Base-by-base conservation (phyloP, 2,329 filamentous ascomycete species). In the Phyllosticta citribraziliensis region DNA sequence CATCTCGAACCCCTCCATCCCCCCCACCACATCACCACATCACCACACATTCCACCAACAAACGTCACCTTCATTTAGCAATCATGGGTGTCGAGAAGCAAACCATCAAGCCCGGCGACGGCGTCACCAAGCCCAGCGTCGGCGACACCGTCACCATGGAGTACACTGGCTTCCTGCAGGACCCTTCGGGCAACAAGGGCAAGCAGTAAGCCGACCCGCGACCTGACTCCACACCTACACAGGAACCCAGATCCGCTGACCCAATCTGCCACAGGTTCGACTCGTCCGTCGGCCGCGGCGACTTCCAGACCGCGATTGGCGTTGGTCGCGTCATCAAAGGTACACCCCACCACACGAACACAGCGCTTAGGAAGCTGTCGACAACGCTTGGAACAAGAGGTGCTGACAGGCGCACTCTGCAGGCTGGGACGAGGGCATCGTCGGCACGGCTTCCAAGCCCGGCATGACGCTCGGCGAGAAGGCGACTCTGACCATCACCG, bases 381-480 rank as follows among this genome's bases (percentile, higher is more conserved):
- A 54, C 57, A 60, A 56, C 62, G 58, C 24, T 14, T 65, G 54
- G 52, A 66, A 67, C 70, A 60, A 30, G 47, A 56, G 53, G n/a
- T 59, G 63, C 63, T 66, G 58, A 60, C 53, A 53, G 14, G 11
- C 27, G 9, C 27, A 30, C 6, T 19, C 25, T 60, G 60, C 64
- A 79, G 77, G 78, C 63, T 80, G 78, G 79, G 79, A 81, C 66
- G 76, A 96, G 77, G 92, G 88, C 66, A 91, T 97, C 58, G 67
- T 79, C 57, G 73, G 67, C 61, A 70, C 68, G 25, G 68, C 71
- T 52, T 63, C 56, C 56, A 58, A 63, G 50, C 78, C 80, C 56
- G 80, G 84, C 72, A 97, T 99, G 93, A 87, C 87, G 72, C 80
- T 96, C 63, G 92, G 93, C 73, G 93, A 97, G 83, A 93, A 89